Conservation (phyloP, 192 early-diverging fungal genomes). For the Rhizophagus sp. region DNA sequence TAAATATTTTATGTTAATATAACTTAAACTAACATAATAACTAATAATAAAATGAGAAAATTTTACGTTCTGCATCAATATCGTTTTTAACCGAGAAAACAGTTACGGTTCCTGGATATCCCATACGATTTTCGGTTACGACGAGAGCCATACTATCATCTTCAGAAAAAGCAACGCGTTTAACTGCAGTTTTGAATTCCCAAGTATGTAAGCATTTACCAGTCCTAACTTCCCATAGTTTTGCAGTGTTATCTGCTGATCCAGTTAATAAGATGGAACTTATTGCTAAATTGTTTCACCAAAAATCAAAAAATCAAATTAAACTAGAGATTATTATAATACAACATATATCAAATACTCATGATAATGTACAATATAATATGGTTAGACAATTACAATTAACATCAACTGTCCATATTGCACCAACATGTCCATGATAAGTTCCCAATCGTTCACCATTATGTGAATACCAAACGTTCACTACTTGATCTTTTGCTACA, state of each 20-base stretch:
- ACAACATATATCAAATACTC: too few relatives aligned
- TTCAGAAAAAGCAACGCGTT: constrained; percentile 87
- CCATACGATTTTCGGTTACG: constrained; percentile 98
- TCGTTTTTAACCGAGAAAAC: constrained; percentile 76
- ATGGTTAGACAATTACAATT: constrained; percentile 57
- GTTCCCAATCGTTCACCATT: constrained; percentile 97
- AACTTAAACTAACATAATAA: not conserved
- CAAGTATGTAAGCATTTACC: constrained; percentile 91
- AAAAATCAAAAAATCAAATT: not conserved
- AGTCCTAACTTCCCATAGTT: constrained; percentile 90
- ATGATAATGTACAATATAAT: too few relatives aligned
- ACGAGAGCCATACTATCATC: constrained; percentile 86
- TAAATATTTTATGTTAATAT: not conserved
- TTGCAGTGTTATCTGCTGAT: constrained; percentile 88
- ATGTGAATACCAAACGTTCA: constrained; percentile 95
- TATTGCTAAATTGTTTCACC: constrained; percentile 47
- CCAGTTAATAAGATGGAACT: constrained; percentile 82
- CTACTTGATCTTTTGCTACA: constrained; percentile 90
- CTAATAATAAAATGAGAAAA: not conserved
- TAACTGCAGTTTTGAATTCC: constrained; percentile 88
- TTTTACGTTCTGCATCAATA: constrained; percentile 56
- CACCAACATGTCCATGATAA: constrained; percentile 89
- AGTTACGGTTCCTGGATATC: constrained; percentile 81
- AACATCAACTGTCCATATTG: constrained; percentile 94
- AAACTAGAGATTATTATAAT: not conserved